Base-by-base conservation (phyloP, 2,329 filamentous ascomycete genomes). In the Dactylellina parvicollis region DNA sequence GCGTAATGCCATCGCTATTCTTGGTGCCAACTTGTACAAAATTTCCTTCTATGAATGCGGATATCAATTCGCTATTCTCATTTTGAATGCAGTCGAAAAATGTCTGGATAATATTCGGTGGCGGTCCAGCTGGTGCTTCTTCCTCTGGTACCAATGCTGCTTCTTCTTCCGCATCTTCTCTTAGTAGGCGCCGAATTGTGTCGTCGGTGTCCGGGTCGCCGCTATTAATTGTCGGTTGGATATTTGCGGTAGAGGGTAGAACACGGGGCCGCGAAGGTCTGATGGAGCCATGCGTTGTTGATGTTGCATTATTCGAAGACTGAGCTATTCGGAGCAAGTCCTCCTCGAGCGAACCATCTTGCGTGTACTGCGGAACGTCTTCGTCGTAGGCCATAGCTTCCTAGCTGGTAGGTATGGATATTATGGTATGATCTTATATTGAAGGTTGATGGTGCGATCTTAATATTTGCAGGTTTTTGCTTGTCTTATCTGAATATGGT, bases 31-130 rank as follows among this genome's bases (percentile, higher is more conserved):
- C 46, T 20, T 59, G 66, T 18, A 73, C 69, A 24, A 73, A 55
- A 5, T 60, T 60, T 12, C 69, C 60, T 0, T 73, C 69, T 20
- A 73, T 66, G 30, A 73, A 61, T 14, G 69, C 69, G 9, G 69
- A 73, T 36, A 73, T 73, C 32, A 73, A 30, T 44, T 73, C 69
- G 32, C 60, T 66, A 38, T 73, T 73, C 32, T 65, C 60, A 50
- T 73, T 73, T 30, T 60, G 46, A 24, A 73, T 73, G 18, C 44
- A 49, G 0, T 73, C 69, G 24, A 66, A 73, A 40, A 66, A 73
- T 1, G 69, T 66, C 38, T 66, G 18, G 14, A 73, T 32, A 36
- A 73, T 56, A 44, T 73, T 56, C 32, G 69, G 8, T 1, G 16
- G 28, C 10, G 60, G 52, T 30, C 24, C 46, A n/a, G 60, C 16